Evolutionary conservation across 2,329 filamentous ascomycete genomes (phyloP), one percentile per base, ranked within the genome.

Genomic region (Paraconiothyrium brasiliense): DNA sequence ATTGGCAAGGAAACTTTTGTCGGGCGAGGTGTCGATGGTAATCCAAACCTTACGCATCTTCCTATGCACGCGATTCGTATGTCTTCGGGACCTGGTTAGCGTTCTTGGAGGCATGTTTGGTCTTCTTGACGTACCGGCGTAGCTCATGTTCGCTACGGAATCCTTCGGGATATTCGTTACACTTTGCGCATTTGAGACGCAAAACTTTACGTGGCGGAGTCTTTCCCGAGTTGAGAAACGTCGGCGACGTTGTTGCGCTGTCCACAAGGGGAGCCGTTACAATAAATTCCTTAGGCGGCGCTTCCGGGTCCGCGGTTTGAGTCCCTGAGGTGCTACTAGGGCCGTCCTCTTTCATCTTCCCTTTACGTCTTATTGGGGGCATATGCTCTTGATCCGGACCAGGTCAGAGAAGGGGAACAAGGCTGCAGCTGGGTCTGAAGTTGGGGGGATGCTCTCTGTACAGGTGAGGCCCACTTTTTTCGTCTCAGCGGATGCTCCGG

Each of bases 101-200:
- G 16, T 44, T n/a, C 20, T 37, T 46, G 20, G 43, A 46, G 20
- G 43, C 20, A 46, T 20, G 11, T 46, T 24, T 22, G n/a, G 7
- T 46, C 20, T 46, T 22, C 20, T 20, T 44, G 47, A 61, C 59
- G 22, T 43, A 58, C 57, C 57, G 41, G 22, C 57, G 41, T 7
- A 82, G 72, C 78, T 97, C 93, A 76, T 97, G 93, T 50, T 94
- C 91, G 58, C 93, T 93, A 48, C 93, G 88, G 80, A 97, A 97
- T 57, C 92, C 92, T 27, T 91, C 87, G 1, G 90, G 90, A 65
- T 92, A 87, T 59, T 92, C 89, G 54, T 85, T 85, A 79, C 93
- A 97, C 57, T 86, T 80, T 0, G 81, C 76, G 76, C 93, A 97
- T 65, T 76, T 77, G 43, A 78, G 63, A 30, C 76, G 75, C 59